Conservation (phyloP, 176 grass and related monocot genomes). For the Bonia amplexicaulis region DNA sequence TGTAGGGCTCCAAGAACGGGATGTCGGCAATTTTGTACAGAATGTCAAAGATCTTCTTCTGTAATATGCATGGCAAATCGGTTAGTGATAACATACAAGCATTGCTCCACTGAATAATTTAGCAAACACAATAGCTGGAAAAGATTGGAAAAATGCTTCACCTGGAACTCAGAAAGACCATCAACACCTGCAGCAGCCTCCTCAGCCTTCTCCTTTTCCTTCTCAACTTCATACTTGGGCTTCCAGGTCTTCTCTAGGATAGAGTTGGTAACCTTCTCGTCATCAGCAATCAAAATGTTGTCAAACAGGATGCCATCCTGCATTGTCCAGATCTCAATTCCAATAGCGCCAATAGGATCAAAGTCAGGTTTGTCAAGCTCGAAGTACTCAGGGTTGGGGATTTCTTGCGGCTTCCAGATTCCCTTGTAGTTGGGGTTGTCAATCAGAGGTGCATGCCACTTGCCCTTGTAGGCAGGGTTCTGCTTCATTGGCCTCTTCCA, state of each 20-base stretch:
- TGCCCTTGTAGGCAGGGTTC: conserved; percentile 95
- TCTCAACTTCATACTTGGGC: conserved; percentile 87
- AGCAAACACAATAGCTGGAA: not conserved
- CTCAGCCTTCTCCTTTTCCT: conserved; percentile 89
- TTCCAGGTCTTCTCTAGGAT: conserved; percentile 83
- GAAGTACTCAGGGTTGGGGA: conserved; percentile 95
- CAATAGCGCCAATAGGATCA: conserved; percentile 77
- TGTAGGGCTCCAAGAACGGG: conserved; percentile 79
- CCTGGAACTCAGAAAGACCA: conserved; percentile 73
- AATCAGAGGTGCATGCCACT: conserved; percentile 88
- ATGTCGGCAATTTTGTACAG: conserved; percentile 78
- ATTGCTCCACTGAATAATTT: not conserved
- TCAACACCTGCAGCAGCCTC: conserved; percentile 42
- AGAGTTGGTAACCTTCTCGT: conserved; percentile 73
- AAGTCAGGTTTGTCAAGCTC: conserved; percentile 76
- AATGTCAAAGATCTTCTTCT: conserved; percentile 87
- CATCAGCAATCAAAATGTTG: conserved; percentile 78
- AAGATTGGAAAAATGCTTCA: conserved; percentile 20
- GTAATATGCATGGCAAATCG: conserved; percentile 15
- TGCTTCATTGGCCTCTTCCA: conserved; percentile 94
- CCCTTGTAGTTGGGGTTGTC: conserved; percentile 95
- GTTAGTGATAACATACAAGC: conserved; percentile 16
- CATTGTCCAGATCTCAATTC: conserved; percentile 99
- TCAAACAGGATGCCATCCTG: conserved; percentile 95
- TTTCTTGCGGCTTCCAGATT: conserved; percentile 95